These are phyloP conservation scores for Globisporangium middletonii DNA, from an alignment of 352 stramenopile species.

Conservation along the genomic window DNA sequence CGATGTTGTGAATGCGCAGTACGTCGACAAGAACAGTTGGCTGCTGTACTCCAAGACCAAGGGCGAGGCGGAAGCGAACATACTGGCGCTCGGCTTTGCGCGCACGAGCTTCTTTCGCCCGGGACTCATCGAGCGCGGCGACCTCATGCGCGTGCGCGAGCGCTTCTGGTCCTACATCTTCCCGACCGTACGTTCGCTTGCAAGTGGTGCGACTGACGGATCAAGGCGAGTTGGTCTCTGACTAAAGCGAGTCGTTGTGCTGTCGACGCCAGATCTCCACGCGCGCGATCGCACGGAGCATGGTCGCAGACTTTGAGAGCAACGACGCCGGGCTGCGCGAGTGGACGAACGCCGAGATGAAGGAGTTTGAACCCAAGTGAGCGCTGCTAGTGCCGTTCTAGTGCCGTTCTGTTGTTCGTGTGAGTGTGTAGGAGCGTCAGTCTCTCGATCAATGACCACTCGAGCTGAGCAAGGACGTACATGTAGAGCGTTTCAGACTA, in stretches of 20 bases:
- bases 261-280: constrained; percentile 34
- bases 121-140: constrained; percentile 48
- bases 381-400: no score
- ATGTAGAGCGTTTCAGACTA: no score
- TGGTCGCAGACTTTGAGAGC: constrained; percentile 64
- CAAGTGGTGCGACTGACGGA: no score
- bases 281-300: constrained; percentile 52
- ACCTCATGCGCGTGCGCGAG: constrained; percentile 46
- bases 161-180: constrained; percentile 44
- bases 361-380: constrained; percentile 30
- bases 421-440: no score
- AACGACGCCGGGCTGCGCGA: constrained; percentile 30
- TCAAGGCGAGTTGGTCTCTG: not conserved
- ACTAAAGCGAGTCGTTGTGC: not conserved
- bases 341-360: constrained; percentile 50
- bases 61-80: constrained; percentile 58
- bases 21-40: constrained; percentile 54
- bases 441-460: no score
- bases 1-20: no score
- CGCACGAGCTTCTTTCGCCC: constrained; percentile 58
- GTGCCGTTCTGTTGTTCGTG: no score
- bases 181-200: constrained; percentile 32
- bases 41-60: constrained; percentile 77
- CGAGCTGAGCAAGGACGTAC: no score
- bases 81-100: constrained; percentile 45